Base-by-base conservation (phyloP, 1,139 yeast species). In the Sugiyamaella paludigena region DNA sequence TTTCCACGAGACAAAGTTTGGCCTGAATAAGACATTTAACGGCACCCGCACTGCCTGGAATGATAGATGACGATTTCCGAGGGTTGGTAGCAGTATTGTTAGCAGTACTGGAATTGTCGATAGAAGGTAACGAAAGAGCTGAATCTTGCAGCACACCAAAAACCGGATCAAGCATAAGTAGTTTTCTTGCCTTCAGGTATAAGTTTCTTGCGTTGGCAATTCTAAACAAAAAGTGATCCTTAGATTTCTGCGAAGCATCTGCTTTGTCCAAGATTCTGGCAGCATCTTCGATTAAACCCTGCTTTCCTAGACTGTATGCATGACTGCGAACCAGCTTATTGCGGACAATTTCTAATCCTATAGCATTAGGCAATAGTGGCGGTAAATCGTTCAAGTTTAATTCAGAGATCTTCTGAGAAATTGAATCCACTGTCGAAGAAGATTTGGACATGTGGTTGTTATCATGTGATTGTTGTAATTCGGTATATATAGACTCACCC, bases 121-220 rank as follows among this genome's bases (percentile, higher is more conserved):
- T 57, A 3, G 76, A 71, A 0, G 80, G 80, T 8, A 74, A 62
- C 2, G 78, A 72, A 52, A 75, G 59, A 0, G 77, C 77, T 1
- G 80, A 74, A 42, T 77, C 81, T 45, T 70, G 74, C 35, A 77
- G 58, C 26, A 72, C 71, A n/a, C 74, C 71, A 53, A 72, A 74
- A 27, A 75, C 70, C 0, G 81, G 77, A 55, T 77, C 80, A 7
- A 57, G 49, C 34, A 53, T 49, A 11, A 68, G 56, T 11, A 56
- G 36, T 13, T 54, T 48, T 26, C 49, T 49, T 1, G 69, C 69
- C 26, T 50, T 42, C 8, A 57, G 42, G 40, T 58, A 60, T 7
- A 50, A 45, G 27, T 54, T 53, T 15, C 61, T 52, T 6, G 68
- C 61, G 32, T 54, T 52, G 1, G 55, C 47, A 4, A 56, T 40